Percentiles rank a stretch among this genome's conserved stretches.
Evolutionary conservation across 176 grass and related monocot species (phyloP).

Genomic region (Dactylis glomerata): DNA sequence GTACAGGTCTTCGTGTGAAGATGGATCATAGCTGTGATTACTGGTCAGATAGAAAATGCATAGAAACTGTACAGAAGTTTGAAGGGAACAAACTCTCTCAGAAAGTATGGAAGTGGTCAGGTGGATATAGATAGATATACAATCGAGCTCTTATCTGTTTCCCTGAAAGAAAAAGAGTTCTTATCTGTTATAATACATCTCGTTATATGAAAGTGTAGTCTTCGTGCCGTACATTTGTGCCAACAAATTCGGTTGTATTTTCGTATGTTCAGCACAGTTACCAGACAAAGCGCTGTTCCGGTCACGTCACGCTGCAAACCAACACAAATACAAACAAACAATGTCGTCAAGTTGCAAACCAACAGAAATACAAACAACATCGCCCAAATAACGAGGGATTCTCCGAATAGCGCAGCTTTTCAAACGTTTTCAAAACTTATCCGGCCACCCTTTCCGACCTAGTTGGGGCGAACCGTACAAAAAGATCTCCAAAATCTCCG

Average conservation of each 20-base stretch:
- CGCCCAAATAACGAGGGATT: background rate
- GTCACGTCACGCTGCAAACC: background rate
- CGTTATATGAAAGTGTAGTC: background rate
- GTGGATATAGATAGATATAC: background rate
- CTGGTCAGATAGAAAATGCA: background rate
- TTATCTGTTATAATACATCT: background rate
- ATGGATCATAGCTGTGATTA: background rate
- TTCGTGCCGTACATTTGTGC: background rate
- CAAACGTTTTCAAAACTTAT: background rate
- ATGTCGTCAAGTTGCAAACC: background rate
- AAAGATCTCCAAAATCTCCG: conserved; percentile 36
- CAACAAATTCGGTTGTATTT: background rate
- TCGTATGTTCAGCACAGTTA: no score
- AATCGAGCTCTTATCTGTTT: background rate
- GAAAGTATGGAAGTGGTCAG: background rate
- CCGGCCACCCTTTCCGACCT: background rate
- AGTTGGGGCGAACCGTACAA: conserved; percentile 9
- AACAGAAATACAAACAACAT: background rate
- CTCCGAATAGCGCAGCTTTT: background rate
- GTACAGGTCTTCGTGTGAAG: background rate
- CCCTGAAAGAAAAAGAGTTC: background rate
- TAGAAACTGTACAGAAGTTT: background rate
- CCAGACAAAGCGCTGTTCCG: background rate
- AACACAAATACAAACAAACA: background rate
- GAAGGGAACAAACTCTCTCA: background rate